Percentiles rank a stretch among this genome's conserved stretches.
These are phyloP conservation scores for Ceratobasidium sp. DNA, from an alignment of 1,284 basidiomycete species.

Conservation along the genomic window DNA sequence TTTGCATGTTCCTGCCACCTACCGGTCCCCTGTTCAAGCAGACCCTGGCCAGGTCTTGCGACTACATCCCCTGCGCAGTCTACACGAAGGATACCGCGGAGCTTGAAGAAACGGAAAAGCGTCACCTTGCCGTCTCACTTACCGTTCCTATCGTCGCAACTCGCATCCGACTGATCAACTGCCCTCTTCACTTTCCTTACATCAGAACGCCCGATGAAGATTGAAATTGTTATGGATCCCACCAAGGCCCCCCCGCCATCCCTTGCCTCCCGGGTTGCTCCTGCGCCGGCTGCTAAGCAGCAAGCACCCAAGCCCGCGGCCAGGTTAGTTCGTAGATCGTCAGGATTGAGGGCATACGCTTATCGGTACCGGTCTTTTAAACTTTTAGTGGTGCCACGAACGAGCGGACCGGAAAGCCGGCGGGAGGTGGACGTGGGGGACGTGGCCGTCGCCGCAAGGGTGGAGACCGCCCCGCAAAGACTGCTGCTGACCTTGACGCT, in stretches of 20 bases:
- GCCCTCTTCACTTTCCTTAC: constrained; percentile 61
- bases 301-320: constrained; percentile 52
- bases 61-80: background rate
- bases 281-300: constrained; percentile 62
- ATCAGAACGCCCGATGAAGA: constrained; percentile 96
- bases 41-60: constrained; percentile 10
- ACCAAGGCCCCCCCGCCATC: constrained; percentile 73
- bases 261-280: constrained; percentile 68
- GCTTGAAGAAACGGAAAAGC: constrained; percentile 27
- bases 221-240: constrained; percentile 96
- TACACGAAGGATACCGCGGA: constrained; percentile 16
- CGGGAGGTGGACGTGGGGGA: constrained; percentile 53
- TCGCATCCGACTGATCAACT: constrained; percentile 44
- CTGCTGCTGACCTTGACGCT: constrained; percentile 69
- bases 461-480: constrained; percentile 63
- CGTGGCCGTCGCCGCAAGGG: constrained; percentile 60
- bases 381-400: constrained; percentile 48
- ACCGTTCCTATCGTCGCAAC: constrained; percentile 23
- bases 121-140: constrained; percentile 14
- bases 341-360: constrained; percentile 55
- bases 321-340: constrained; percentile 52
- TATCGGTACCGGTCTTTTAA: background rate
- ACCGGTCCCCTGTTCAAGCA: background rate
- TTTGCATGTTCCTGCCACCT: background rate
- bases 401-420: constrained; percentile 50